A percentile compares a stretch with the other conserved stretches of the same genome.
phyloP scores from a whole-genome alignment of 768 basidiomycete species.

The Piloderma croceum region DNA sequence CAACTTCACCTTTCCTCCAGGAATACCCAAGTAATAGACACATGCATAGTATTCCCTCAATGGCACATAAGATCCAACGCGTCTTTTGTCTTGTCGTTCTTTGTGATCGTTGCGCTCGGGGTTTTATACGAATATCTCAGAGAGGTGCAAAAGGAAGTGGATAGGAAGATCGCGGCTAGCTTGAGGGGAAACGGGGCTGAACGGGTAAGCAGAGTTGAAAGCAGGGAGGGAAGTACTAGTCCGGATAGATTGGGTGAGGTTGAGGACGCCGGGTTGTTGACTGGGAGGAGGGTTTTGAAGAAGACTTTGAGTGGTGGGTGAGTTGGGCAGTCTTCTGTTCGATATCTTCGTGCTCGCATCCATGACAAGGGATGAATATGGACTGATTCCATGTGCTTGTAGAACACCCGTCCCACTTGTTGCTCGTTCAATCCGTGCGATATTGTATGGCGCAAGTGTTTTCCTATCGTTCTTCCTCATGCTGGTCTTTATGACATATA shows the following conservation, averaged over 20 bases:
- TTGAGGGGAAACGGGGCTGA: constrained; percentile 43
- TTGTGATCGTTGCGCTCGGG: constrained; percentile 60
- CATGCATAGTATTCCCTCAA: constrained; percentile 72
- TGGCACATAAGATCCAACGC: constrained; percentile 66
- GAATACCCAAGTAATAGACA: constrained; percentile 76
- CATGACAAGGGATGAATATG: background rate
- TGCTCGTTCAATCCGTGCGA: constrained; percentile 54
- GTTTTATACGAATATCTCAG: constrained; percentile 80
- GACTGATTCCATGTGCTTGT: constrained; percentile 1
- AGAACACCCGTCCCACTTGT: constrained; percentile 48
- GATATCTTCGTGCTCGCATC: too few relatives aligned
- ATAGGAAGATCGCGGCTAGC: constrained; percentile 48
- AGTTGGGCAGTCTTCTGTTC: constrained; percentile 18
- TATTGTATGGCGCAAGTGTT: constrained; percentile 68
- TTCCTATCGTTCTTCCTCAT: constrained; percentile 87
- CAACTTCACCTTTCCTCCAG: constrained; percentile 22
- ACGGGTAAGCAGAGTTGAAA: constrained; percentile 24
- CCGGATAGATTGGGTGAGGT: constrained; percentile 1
- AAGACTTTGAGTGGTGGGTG: constrained; percentile 35
- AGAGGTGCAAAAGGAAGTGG: constrained; percentile 52
- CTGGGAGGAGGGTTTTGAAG: constrained; percentile 37
- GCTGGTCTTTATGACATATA: constrained; percentile 97
- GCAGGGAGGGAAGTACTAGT: too few relatives aligned
- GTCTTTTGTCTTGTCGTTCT: constrained; percentile 59
- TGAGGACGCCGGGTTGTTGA: constrained; percentile 54